phyloP scores from a whole-genome alignment of 192 early-diverging fungal genomes.

The Geosiphon pyriformis region DNA sequence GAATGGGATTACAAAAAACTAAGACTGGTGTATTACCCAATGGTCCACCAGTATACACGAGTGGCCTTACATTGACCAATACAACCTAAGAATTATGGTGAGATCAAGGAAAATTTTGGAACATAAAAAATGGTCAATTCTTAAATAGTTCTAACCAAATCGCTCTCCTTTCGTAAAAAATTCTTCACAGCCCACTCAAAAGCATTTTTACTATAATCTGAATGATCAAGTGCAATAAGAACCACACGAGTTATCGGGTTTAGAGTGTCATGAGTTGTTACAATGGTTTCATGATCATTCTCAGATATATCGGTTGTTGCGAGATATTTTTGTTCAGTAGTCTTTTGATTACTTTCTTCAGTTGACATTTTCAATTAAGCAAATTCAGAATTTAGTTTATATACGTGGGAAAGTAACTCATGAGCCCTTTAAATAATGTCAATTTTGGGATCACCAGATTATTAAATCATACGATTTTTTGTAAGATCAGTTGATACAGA shows the following conservation, averaged over 20 bases:
- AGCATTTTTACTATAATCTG: constrained; percentile 28
- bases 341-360: not conserved
- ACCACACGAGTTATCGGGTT: constrained; percentile 9
- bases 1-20: not conserved
- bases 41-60: constrained; percentile 25
- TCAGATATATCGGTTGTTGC: not conserved
- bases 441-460: too few relatives aligned
- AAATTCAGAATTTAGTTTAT: too few relatives aligned
- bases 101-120: not conserved
- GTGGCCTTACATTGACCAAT: constrained; percentile 32
- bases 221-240: constrained; percentile 26
- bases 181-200: constrained; percentile 37
- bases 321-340: not conserved
- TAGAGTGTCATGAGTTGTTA: not conserved
- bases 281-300: not conserved
- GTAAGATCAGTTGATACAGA: too few relatives aligned
- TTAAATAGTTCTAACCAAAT: constrained; percentile 10
- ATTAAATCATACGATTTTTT: too few relatives aligned
- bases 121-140: not conserved
- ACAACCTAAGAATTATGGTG: constrained; percentile 7
- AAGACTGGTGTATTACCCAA: constrained; percentile 23
- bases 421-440: too few relatives aligned
- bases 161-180: constrained; percentile 27
- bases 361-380: not conserved
- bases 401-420: too few relatives aligned